Conservation (phyloP, 352 stramenopile species). For the Phytophthora hybrid region DNA sequence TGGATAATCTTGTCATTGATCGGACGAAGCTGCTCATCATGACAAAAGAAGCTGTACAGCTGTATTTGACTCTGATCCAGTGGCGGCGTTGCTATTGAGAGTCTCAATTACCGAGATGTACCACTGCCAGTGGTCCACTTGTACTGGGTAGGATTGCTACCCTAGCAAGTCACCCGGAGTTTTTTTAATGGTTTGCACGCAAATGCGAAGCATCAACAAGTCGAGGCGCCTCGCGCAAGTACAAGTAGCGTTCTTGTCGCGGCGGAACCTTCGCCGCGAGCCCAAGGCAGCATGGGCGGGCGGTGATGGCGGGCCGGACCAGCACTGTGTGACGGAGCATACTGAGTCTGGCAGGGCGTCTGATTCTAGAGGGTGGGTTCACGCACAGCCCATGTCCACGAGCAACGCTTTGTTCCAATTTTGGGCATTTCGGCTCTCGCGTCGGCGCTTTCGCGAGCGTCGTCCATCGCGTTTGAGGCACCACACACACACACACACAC, state of each 20-base stretch:
- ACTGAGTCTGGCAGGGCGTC: conserved; percentile 13
- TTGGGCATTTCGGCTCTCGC: neutral
- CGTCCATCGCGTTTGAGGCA: neutral
- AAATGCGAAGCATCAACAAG: too few species aligned
- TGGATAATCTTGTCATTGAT: too few species aligned
- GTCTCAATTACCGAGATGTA: too few species aligned
- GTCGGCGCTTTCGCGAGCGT: neutral
- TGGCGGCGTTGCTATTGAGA: too few species aligned
- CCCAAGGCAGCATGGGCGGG: conserved; percentile 3
- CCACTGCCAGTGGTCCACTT: too few species aligned
- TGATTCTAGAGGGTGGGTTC: conserved; percentile 4
- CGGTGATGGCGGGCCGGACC: neutral
- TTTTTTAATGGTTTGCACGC: too few species aligned
- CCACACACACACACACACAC: neutral
- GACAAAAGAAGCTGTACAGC: too few species aligned
- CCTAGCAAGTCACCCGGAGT: too few species aligned
- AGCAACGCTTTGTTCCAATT: neutral
- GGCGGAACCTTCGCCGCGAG: neutral
- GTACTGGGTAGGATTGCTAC: too few species aligned
- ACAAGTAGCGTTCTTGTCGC: neutral
- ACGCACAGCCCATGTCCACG: neutral
- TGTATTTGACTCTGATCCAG: too few species aligned
- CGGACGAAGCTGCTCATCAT: too few species aligned
- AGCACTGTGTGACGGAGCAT: conserved; percentile 6
- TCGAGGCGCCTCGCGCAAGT: neutral